Conservation (phyloP, 208 protist species). For the Endotrypanum monterogeii region DNA sequence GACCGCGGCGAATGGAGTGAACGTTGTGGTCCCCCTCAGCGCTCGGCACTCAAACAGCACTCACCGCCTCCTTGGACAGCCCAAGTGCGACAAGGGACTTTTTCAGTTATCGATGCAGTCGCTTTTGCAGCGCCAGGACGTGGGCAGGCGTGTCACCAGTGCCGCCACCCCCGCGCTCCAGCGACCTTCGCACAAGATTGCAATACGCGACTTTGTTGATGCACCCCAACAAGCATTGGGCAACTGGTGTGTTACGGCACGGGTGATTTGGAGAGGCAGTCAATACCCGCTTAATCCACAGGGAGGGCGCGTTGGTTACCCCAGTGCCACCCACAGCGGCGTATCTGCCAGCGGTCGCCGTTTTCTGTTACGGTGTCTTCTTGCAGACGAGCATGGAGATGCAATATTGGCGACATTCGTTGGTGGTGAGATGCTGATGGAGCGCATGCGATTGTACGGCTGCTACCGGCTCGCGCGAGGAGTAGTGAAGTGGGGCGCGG, state of each 20-base stretch:
- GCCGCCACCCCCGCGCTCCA: background rate
- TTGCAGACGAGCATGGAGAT: constrained; percentile 59
- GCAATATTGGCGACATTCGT: constrained; percentile 41
- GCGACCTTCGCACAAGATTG: constrained; percentile 20
- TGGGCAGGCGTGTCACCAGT: background rate
- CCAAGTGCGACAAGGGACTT: constrained; percentile 22
- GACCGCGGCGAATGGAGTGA: constrained; percentile 61
- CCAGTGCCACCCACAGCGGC: background rate
- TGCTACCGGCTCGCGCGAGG: constrained; percentile 32
- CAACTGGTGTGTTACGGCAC: constrained; percentile 48
- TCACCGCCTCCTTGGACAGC: constrained; percentile 62
- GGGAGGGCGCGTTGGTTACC: background rate
- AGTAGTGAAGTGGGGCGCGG: constrained; percentile 34
- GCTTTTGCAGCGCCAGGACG: constrained; percentile 28
- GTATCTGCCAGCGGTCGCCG: constrained; percentile 1
- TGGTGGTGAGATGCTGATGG: constrained; percentile 11
- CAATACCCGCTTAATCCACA: constrained; percentile 19
- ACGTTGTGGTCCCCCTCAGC: constrained; percentile 61
- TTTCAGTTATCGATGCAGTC: constrained; percentile 56
- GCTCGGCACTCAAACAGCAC: constrained; percentile 41
- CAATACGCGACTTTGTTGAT: constrained; percentile 45
- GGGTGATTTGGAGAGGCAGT: constrained; percentile 64
- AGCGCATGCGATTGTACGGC: constrained; percentile 35
- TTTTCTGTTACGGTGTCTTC: constrained; percentile 47
- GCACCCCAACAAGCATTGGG: constrained; percentile 33